phyloP scores from a whole-genome alignment of 73 alveolate genomes.

The Stentor coeruleus region DNA sequence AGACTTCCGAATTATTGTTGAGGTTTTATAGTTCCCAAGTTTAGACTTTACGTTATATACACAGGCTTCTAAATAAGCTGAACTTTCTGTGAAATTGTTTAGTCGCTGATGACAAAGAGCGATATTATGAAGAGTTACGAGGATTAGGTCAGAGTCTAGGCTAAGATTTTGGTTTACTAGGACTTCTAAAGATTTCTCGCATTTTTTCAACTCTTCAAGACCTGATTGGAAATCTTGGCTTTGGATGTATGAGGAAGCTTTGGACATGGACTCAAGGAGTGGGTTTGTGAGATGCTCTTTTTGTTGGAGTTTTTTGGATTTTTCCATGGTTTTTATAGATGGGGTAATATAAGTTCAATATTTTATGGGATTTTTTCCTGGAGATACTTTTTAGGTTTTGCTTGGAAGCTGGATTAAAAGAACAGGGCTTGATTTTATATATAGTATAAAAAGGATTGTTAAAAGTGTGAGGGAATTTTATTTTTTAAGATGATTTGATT shows the following conservation, averaged over 20 bases:
- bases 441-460: no score
- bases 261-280: not conserved
- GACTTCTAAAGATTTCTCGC: not conserved
- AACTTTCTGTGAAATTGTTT: constrained; percentile 55
- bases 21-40: not conserved
- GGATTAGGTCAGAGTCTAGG: constrained; percentile 50
- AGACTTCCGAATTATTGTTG: not conserved
- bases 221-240: not conserved
- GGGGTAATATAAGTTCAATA: no score
- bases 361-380: no score
- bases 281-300: not conserved
- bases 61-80: constrained; percentile 68
- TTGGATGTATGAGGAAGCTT: no score
- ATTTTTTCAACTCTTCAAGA: not conserved
- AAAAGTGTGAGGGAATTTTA: no score
- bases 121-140: constrained; percentile 53
- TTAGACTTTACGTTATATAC: constrained; percentile 37
- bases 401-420: no score
- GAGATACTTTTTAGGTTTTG: no score
- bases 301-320: not conserved
- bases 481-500: no score
- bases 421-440: no score
- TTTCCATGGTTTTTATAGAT: constrained; percentile 1
- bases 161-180: not conserved
- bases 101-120: constrained; percentile 58